A percentile compares a stretch with the other conserved stretches of the same genome.
phyloP scores from a whole-genome alignment of 305 asterid species.

The Caryopteris hybrid region DNA sequence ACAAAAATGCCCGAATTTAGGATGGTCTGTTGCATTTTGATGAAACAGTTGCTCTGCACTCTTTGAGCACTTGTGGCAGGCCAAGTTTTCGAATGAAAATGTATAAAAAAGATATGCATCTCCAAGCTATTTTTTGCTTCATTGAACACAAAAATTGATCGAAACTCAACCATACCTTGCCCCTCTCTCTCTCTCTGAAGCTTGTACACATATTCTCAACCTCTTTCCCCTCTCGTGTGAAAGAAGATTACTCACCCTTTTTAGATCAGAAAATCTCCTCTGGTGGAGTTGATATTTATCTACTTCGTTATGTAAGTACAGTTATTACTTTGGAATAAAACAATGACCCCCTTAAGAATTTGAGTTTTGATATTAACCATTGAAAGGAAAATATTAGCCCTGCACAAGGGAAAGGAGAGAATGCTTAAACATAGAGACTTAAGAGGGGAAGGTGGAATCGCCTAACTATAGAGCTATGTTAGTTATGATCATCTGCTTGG shows the following conservation, averaged over 20 bases:
- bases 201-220: background rate
- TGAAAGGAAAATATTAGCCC: background rate
- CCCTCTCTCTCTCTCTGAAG: background rate
- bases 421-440: background rate
- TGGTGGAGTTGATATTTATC: background rate
- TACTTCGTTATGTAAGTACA: background rate
- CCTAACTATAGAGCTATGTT: background rate
- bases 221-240: background rate
- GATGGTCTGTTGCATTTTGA: background rate
- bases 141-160: background rate
- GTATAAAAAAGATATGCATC: background rate
- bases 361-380: background rate
- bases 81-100: background rate
- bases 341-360: background rate
- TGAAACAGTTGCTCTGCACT: background rate
- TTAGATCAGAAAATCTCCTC: background rate
- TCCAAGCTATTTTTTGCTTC: background rate
- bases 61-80: background rate
- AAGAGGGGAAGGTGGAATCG: conserved; percentile 8
- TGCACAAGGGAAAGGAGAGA: background rate
- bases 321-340: background rate
- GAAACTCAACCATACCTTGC: background rate
- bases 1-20: background rate
- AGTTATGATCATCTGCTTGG: background rate
- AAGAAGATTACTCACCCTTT: background rate